A percentile compares a stretch with the other conserved stretches of the same genome.
Conservation (phyloP, 2,329 filamentous ascomycete genomes). For the Trichoderma afroharzianum region DNA sequence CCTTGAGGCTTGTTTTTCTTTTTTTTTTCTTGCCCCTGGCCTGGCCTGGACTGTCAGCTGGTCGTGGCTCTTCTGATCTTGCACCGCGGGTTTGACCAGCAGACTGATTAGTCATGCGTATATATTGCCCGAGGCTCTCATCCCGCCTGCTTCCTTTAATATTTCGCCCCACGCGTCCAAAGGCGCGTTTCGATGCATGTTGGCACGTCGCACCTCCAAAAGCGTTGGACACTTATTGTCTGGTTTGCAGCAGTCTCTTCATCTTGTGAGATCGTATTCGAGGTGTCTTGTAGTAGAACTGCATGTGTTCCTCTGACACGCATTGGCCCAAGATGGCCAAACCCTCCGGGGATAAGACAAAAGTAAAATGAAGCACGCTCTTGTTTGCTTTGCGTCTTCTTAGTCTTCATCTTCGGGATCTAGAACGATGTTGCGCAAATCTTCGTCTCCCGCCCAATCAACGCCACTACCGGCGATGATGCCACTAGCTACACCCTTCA, state of each 20-base stretch:
- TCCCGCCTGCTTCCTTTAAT: slow-evolving; percentile 2
- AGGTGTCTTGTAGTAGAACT: not conserved
- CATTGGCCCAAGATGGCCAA: not conserved
- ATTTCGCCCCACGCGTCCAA: not conserved
- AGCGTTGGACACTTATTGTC: not conserved
- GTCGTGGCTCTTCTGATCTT: slow-evolving; percentile 7
- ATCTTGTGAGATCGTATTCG: not conserved
- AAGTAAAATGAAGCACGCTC: not conserved
- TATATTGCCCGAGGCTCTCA: slow-evolving; percentile 6
- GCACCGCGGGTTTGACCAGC: not conserved
- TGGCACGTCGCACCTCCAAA: not conserved
- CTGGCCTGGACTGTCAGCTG: not conserved
- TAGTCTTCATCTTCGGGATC: slow-evolving; percentile 53
- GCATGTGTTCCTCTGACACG: slow-evolving; percentile 8
- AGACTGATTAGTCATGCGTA: slow-evolving; percentile 17
- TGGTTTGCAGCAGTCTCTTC: not conserved
- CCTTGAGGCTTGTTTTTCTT: not conserved
- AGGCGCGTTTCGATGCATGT: not conserved
- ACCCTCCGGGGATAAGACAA: not conserved
- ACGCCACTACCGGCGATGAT: slow-evolving; percentile 77
- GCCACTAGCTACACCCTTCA: slow-evolving; percentile 76
- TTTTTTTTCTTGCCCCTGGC: not conserved
- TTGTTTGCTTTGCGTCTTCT: not conserved
- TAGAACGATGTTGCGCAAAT: slow-evolving; percentile 66
- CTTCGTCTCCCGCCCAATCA: slow-evolving; percentile 71